Conservation (phyloP, 139 green algal species). For the Chlorella sp. region DNA sequence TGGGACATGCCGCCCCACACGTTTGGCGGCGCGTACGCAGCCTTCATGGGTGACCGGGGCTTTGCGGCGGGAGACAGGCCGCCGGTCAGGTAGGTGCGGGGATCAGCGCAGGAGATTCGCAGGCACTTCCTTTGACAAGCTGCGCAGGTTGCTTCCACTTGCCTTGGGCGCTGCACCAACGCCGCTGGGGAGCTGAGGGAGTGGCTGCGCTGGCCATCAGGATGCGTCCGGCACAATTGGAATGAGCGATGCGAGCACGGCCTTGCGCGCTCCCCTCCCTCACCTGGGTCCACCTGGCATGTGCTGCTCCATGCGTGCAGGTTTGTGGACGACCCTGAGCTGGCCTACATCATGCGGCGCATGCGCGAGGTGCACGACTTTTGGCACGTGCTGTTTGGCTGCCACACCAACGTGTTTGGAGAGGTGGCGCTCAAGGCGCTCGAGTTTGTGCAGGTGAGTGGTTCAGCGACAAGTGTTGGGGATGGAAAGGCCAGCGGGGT, state of each 20-base stretch:
- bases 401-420: slow-evolving; percentile 87
- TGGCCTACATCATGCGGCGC: slow-evolving; percentile 81
- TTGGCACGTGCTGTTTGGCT: slow-evolving; percentile 95
- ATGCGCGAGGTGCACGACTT: slow-evolving; percentile 90
- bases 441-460: slow-evolving; percentile 82
- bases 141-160: too few relatives aligned
- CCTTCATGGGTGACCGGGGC: slow-evolving; percentile 80
- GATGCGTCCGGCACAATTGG: too few relatives aligned
- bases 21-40: slow-evolving; percentile 84
- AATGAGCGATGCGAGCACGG: too few relatives aligned
- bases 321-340: slow-evolving; percentile 90
- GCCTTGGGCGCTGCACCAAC: background rate
- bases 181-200: background rate
- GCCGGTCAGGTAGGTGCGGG: slow-evolving; percentile 56
- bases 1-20: slow-evolving; percentile 52
- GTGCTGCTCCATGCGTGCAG: too few relatives aligned
- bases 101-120: too few relatives aligned
- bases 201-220: background rate
- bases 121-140: too few relatives aligned
- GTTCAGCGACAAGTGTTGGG: too few relatives aligned
- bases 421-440: slow-evolving; percentile 93
- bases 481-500: too few relatives aligned
- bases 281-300: too few relatives aligned
- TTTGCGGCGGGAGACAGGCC: slow-evolving; percentile 86
- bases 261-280: too few relatives aligned